Evolutionary conservation across 176 grass and related monocot species (phyloP).

Genomic region (Zizania latifolia): DNA sequence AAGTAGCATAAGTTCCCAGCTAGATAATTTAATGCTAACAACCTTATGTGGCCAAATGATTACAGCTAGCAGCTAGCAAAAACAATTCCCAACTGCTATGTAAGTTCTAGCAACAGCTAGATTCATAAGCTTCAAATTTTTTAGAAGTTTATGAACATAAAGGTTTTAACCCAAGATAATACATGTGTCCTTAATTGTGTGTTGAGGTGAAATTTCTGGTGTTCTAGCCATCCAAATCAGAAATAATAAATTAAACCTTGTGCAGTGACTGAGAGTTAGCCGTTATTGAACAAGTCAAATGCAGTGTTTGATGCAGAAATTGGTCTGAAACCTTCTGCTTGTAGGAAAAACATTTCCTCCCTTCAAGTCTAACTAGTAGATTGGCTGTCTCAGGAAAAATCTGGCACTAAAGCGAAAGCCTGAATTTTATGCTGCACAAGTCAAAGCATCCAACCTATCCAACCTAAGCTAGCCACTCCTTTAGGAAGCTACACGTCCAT

Average conservation of each 20-base stretch:
- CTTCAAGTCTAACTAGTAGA: neutral
- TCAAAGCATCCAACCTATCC: neutral
- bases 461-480: neutral
- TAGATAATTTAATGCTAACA: slow-evolving; percentile 2
- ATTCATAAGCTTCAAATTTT: neutral
- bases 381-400: neutral
- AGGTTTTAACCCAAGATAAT: neutral
- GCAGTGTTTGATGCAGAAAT: neutral
- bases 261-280: neutral
- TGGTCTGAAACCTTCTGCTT: neutral
- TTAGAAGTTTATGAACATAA: neutral
- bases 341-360: neutral
- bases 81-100: neutral
- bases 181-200: neutral
- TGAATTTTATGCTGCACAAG: neutral
- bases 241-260: neutral
- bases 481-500: neutral
- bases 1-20: neutral
- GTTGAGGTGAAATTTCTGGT: slow-evolving; percentile 10
- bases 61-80: neutral
- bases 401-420: neutral
- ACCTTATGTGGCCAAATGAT: neutral
- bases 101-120: neutral
- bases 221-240: neutral
- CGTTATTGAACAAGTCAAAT: slow-evolving; percentile 12